Evolutionary conservation across 495 filamentous ascomycete species (phyloP), one percentile per base, ranked within the genome.

Genomic region (Penicillium tannophilum): DNA sequence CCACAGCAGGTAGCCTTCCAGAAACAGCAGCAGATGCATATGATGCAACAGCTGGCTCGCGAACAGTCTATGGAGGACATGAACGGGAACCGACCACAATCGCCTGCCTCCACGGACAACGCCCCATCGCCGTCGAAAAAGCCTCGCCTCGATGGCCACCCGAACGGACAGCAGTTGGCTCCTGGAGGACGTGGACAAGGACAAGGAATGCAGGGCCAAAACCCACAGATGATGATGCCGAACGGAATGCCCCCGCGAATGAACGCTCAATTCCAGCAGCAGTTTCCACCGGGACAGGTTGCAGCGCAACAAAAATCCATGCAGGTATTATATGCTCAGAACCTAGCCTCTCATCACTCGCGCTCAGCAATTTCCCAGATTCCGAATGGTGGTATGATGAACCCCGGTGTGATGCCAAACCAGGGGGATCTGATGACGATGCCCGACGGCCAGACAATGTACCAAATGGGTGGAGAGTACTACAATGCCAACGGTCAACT

Each of bases 111-210:
- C 7, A 85, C 84, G 28, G 93, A 97, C 43, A 96, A 96, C 66
- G 91, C 91, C 30, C 90, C 92, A 6, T 97, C 94, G 23, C 93
- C 94, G 9, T 90, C 88, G 54, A 98, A 98, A 76, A 82, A 94
- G 66, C 88, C 87, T n/a, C 90, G 93, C 39, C 81, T 97, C 41
- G 83, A 83, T 61, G 83, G 82, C 41, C 79, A 80, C 24, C 89
- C 88, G 66, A 90, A 90, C 65, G 86, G 86, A 56, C 88, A 87
- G 63, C 85, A 84, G 66, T 88, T 96, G 80, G 88, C 88, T 72
- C 87, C 85, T 39, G 92, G 91, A 73, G 92, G 90, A 64, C 85
- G 89, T 62, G 83, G 82, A 73, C 90, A 85, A 49, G 83, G 84
- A 59, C 86, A 88, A 69, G 84, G 79, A 62, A 88, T 93, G 81